These are phyloP conservation scores for Mucor ambiguus DNA, from an alignment of 371 early-diverging fungal genomes.

Conservation along the genomic window DNA sequence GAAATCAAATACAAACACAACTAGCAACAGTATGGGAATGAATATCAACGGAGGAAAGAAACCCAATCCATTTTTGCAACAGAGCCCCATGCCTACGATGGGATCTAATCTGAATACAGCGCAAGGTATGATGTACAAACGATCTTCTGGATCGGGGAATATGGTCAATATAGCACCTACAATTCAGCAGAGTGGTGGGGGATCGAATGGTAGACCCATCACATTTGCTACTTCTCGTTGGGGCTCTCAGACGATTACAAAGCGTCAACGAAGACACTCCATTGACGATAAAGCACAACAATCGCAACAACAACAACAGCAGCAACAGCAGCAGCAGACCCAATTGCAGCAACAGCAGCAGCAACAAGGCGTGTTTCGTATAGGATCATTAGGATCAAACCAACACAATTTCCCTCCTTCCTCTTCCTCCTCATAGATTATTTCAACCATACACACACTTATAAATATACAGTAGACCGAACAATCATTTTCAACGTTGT, in stretches of 20 bases:
- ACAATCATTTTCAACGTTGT: too few relatives aligned
- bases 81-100: constrained; percentile 1
- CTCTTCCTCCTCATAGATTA: background rate
- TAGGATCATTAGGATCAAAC: constrained; percentile 1
- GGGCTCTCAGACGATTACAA: constrained; percentile 29
- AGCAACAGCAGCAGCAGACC: constrained; percentile 11
- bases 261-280: constrained; percentile 45
- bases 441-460: background rate
- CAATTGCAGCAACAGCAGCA: constrained; percentile 12
- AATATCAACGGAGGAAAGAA: constrained; percentile 13
- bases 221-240: constrained; percentile 37
- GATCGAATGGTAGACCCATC: constrained; percentile 28
- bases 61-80: constrained; percentile 16
- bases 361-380: constrained; percentile 13
- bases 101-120: constrained; percentile 2
- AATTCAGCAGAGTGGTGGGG: constrained; percentile 4
- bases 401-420: background rate
- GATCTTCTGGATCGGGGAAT: background rate
- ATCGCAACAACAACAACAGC: constrained; percentile 11
- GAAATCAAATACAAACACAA: background rate
- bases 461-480: too few relatives aligned
- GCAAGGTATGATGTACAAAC: background rate
- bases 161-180: constrained; percentile 13
- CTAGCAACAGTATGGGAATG: background rate
- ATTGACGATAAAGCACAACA: constrained; percentile 20